Evolutionary conservation across 257 asterid genomes (phyloP).

Genomic region (Nicotiana tomentosiformis): DNA sequence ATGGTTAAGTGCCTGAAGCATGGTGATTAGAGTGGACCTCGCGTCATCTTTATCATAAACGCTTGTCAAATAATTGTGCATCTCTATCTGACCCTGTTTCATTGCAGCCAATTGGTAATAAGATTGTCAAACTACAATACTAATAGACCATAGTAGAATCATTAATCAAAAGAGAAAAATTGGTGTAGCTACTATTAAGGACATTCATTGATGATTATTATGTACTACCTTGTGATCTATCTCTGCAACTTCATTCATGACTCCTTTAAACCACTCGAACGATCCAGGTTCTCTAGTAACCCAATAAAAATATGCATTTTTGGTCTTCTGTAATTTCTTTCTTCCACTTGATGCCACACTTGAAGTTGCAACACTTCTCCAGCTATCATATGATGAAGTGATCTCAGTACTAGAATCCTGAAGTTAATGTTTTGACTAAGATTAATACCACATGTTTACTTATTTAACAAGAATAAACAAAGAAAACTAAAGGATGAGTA

Average conservation of each 20-base stretch:
- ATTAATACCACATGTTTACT: background rate
- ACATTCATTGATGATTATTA: background rate
- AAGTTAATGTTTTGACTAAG: background rate
- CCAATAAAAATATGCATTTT: constrained; percentile 81
- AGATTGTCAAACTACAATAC: background rate
- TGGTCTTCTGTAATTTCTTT: constrained; percentile 44
- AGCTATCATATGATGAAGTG: constrained; percentile 66
- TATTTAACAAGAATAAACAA: background rate
- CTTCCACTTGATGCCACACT: constrained; percentile 38
- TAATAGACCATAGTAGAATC: background rate
- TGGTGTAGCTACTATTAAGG: background rate
- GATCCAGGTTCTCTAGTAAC: constrained; percentile 92
- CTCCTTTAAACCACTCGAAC: constrained; percentile 95
- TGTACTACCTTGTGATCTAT: constrained; percentile 69
- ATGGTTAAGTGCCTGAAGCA: constrained; percentile 91
- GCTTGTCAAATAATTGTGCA: constrained; percentile 86
- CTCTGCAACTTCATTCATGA: constrained; percentile 89
- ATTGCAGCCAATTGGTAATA: background rate
- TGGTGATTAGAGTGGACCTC: constrained; percentile 82
- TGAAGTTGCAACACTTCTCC: constrained; percentile 61
- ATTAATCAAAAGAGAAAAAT: background rate
- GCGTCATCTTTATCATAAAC: constrained; percentile 95
- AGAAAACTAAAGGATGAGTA: background rate
- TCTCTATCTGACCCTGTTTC: constrained; percentile 76
- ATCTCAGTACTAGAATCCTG: constrained; percentile 77